Evolutionary conservation across 1,139 yeast species (phyloP).

Genomic region (Saccharomyces hybrid): DNA sequence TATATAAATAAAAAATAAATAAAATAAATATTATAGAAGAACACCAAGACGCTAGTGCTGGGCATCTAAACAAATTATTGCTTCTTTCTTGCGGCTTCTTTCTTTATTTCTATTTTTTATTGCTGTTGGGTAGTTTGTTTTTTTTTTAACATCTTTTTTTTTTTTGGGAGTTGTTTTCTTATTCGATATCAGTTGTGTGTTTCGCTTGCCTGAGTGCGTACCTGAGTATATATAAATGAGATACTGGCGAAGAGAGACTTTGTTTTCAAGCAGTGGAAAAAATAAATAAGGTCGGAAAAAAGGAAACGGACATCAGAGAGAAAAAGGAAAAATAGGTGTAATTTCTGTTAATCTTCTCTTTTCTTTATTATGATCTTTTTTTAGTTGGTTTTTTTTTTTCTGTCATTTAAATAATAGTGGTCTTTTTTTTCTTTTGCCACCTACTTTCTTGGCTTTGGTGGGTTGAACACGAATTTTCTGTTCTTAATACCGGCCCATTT

Average conservation of each 20-base stretch:
- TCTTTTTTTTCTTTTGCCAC: background rate
- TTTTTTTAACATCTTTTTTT: background rate
- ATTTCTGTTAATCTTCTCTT: background rate
- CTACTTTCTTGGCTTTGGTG: constrained; percentile 48
- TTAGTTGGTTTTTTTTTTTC: background rate
- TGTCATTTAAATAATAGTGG: constrained; percentile 1
- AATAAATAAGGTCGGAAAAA: background rate
- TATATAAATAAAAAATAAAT: background rate
- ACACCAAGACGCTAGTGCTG: background rate
- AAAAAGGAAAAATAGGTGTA: background rate
- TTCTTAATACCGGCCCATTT: constrained; percentile 95
- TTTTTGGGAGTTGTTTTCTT: background rate
- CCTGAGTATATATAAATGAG: background rate
- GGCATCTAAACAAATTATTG: background rate
- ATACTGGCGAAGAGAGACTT: background rate
- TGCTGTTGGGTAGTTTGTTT: background rate
- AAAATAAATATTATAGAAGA: background rate
- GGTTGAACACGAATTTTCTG: constrained; percentile 90
- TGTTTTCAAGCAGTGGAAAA: background rate
- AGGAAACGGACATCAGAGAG: background rate
- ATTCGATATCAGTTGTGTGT: background rate
- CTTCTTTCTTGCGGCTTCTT: background rate
- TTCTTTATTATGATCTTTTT: background rate
- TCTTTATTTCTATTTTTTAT: background rate
- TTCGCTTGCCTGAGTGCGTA: background rate